Evolutionary conservation across 2,329 filamentous ascomycete genomes (phyloP).

Genomic region (Colletotrichum endophyticum): DNA sequence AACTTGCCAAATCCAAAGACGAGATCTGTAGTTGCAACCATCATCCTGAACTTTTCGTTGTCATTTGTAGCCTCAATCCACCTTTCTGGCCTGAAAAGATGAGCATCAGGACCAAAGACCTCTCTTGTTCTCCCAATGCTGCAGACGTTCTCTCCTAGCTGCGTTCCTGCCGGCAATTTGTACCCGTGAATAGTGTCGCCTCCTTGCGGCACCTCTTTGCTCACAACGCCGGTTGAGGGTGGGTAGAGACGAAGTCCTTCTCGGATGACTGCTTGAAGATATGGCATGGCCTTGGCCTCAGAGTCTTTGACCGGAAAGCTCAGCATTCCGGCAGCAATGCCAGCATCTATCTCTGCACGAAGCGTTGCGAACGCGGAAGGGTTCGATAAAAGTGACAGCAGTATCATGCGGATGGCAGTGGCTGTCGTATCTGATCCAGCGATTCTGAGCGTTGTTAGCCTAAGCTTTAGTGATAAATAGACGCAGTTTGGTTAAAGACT

Average conservation of each 20-base stretch:
- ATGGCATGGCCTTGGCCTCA: slow-evolving; percentile 40
- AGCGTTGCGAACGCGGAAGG: slow-evolving; percentile 50
- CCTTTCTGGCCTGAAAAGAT: slow-evolving; percentile 51
- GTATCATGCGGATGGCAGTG: slow-evolving; percentile 43
- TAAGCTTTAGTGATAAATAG: not conserved
- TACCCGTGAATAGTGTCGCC: slow-evolving; percentile 41
- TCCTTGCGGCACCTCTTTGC: slow-evolving; percentile 51
- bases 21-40: slow-evolving; percentile 42
- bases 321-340: slow-evolving; percentile 16
- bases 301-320: slow-evolving; percentile 32
- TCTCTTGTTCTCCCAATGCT: slow-evolving; percentile 40
- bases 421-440: slow-evolving; percentile 42
- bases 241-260: slow-evolving; percentile 58
- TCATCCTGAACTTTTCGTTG: slow-evolving; percentile 32
- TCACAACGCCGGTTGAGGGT: slow-evolving; percentile 49
- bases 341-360: slow-evolving; percentile 50
- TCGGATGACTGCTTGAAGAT: slow-evolving; percentile 56
- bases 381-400: slow-evolving; percentile 56
- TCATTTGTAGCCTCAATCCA: slow-evolving; percentile 45
- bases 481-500: not conserved
- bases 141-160: slow-evolving; percentile 45
- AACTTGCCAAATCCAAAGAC: slow-evolving; percentile 47
- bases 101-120: slow-evolving; percentile 49
- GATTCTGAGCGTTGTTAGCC: slow-evolving; percentile 16
- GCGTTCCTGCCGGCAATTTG: slow-evolving; percentile 38